Conservation (phyloP, 768 basidiomycete genomes). For the Atractiella rhizophila region DNA sequence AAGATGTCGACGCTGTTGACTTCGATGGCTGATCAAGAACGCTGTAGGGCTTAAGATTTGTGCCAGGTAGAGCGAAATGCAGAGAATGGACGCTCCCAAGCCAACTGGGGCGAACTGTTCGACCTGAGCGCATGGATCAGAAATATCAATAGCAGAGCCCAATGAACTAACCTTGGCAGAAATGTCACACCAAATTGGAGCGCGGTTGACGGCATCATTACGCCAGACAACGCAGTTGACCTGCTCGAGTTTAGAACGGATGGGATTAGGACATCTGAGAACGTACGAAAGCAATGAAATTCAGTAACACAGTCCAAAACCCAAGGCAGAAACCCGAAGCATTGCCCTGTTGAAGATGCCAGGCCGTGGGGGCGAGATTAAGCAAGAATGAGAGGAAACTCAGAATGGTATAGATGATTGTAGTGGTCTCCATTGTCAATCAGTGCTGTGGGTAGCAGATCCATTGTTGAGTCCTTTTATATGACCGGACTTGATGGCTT, state of each 20-base stretch:
- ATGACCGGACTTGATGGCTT: neutral
- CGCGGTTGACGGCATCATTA: slow-evolving; percentile 5
- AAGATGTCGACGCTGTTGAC: neutral
- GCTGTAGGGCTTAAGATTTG: slow-evolving; percentile 7
- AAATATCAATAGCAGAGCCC: neutral
- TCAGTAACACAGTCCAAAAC: slow-evolving; percentile 5
- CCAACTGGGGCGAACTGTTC: slow-evolving; percentile 2
- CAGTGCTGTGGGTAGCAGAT: neutral
- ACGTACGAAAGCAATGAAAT: slow-evolving; percentile 3
- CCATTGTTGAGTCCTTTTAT: neutral
- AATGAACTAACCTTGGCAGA: slow-evolving; percentile 2
- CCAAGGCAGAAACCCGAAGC: slow-evolving; percentile 7
- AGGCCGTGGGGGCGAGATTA: slow-evolving; percentile 6
- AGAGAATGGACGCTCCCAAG: slow-evolving; percentile 2
- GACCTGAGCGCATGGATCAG: neutral
- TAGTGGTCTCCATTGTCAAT: neutral
- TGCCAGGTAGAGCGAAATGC: slow-evolving; percentile 9
- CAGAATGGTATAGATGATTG: slow-evolving; percentile 1
- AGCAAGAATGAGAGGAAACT: neutral
- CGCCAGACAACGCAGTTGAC: slow-evolving; percentile 6
- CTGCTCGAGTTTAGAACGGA: neutral
- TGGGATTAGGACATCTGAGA: no score
- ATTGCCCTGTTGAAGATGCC: slow-evolving; percentile 11
- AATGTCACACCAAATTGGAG: slow-evolving; percentile 10
- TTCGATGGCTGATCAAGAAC: neutral